Evolutionary conservation across 306 rosid species (phyloP).

Genomic region (Prunus padus): DNA sequence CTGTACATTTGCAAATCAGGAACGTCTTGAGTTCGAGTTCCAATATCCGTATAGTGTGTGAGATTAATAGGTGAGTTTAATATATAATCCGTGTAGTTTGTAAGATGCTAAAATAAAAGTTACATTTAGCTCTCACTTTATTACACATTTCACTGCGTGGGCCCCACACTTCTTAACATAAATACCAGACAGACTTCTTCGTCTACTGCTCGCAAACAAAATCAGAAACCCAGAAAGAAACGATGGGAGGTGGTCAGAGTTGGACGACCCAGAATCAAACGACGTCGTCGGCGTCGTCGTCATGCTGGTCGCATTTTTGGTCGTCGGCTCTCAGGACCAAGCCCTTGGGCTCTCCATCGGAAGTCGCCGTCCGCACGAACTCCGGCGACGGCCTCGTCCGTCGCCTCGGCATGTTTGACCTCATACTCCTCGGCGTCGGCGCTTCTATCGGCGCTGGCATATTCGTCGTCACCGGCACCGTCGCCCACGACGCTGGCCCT

Average conservation of each 20-base stretch:
- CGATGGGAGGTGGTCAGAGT: constrained; percentile 25
- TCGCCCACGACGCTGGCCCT: constrained; percentile 86
- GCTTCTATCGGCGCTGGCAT: constrained; percentile 97
- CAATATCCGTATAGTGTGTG: too few species aligned
- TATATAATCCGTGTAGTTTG: too few species aligned
- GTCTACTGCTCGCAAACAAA: not conserved
- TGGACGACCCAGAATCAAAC: constrained; percentile 11
- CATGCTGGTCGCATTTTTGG: constrained; percentile 57
- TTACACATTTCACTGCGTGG: not conserved
- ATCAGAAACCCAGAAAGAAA: not conserved
- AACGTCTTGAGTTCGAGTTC: too few species aligned
- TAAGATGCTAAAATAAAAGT: too few species aligned
- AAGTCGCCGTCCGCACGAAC: constrained; percentile 44
- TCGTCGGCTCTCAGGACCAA: constrained; percentile 76
- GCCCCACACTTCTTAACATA: not conserved
- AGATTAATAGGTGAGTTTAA: too few species aligned
- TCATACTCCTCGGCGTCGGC: constrained; percentile 82
- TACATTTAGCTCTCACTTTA: too few species aligned
- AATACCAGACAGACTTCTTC: not conserved
- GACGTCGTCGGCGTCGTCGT: constrained; percentile 28
- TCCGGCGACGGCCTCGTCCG: constrained; percentile 73
- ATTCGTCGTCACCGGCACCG: constrained; percentile 93
- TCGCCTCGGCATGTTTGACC: constrained; percentile 77
- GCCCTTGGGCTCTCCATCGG: constrained; percentile 46
- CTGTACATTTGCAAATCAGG: too few species aligned